These are phyloP conservation scores for Gymnopilus junonius DNA, from an alignment of 768 basidiomycete genomes.

Conservation along the genomic window DNA sequence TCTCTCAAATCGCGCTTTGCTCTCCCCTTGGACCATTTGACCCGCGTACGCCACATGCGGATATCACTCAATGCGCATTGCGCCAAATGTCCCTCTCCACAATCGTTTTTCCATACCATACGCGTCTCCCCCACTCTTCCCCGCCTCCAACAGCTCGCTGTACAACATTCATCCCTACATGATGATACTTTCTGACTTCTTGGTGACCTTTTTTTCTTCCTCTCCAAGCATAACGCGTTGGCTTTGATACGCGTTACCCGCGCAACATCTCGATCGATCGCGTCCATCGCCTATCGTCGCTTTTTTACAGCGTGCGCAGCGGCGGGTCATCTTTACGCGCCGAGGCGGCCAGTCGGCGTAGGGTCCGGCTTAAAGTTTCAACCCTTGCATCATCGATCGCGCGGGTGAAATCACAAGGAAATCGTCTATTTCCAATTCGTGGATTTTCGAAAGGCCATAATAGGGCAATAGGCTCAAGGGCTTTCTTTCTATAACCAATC, in stretches of 20 bases:
- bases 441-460: not conserved
- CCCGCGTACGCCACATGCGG: too few species aligned
- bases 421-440: not conserved
- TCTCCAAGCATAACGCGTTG: not conserved
- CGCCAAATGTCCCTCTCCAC: too few species aligned
- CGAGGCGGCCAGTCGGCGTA: not conserved
- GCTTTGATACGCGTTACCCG: not conserved
- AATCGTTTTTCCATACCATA: not conserved
- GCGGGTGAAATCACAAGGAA: not conserved
- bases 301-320: not conserved
- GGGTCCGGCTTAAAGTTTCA: not conserved
- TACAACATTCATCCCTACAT: too few species aligned
- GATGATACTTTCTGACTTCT: too few species aligned
- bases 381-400: slow-evolving; percentile 2
- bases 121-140: too few species aligned
- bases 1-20: not conserved
- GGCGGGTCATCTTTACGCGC: not conserved
- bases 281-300: not conserved
- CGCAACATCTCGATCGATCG: slow-evolving; percentile 1
- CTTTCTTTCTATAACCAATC: not conserved
- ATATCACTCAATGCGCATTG: too few species aligned
- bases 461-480: not conserved
- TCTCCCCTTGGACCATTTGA: too few species aligned
- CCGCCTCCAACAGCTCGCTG: not conserved
- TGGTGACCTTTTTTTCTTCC: not conserved